Evolutionary conservation across 2,329 filamentous ascomycete genomes (phyloP).

Genomic region (Colletotrichum sp.): DNA sequence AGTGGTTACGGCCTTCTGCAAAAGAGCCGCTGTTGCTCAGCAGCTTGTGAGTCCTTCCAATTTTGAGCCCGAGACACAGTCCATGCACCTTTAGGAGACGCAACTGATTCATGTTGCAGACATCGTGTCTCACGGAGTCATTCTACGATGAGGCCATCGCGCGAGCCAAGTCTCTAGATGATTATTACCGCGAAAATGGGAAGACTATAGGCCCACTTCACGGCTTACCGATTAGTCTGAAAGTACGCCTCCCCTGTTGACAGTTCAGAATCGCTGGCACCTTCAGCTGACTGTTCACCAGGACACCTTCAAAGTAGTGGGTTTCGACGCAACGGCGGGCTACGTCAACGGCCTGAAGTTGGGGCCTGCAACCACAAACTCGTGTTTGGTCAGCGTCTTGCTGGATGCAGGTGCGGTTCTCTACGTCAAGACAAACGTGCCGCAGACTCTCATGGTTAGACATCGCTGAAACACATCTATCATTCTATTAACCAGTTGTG

Average conservation of each 20-base stretch:
- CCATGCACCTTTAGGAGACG: not conserved
- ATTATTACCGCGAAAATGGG: not conserved
- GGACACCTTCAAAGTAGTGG: not conserved
- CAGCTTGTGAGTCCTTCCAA: not conserved
- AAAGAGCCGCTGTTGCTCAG: not conserved
- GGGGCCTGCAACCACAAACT: not conserved
- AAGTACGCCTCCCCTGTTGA: not conserved
- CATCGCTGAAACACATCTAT: accelerated
- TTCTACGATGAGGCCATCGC: not conserved
- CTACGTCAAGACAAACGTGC: not conserved
- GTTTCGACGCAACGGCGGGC: not conserved
- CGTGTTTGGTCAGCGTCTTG: not conserved
- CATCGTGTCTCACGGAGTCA: not conserved
- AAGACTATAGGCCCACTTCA: not conserved
- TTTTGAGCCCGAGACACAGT: accelerated
- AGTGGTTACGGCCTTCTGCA: not conserved
- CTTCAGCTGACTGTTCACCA: not conserved
- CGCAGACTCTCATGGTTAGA: not conserved
- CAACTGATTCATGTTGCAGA: not conserved
- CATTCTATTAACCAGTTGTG: not conserved
- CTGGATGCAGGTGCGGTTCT: not conserved
- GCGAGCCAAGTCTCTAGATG: not conserved
- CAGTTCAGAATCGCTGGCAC: not conserved
- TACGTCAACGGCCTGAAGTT: not conserved
- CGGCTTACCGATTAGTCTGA: not conserved